phyloP scores from a whole-genome alignment of 352 stramenopile species.

The Phytophthora fragariaefolia region DNA sequence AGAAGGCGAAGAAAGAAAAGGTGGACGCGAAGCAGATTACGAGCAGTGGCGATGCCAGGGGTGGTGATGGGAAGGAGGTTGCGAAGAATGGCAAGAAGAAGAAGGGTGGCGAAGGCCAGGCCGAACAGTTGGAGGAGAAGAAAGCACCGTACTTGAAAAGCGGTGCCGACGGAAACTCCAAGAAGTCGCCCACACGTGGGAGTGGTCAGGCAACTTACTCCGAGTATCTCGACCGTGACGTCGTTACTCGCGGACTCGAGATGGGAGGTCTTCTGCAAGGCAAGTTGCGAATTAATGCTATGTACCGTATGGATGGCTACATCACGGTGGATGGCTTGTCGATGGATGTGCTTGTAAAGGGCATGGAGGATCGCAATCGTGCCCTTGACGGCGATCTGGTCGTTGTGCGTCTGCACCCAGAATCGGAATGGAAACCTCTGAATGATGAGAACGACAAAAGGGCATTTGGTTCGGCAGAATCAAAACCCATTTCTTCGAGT shows the following conservation, averaged over 20 bases:
- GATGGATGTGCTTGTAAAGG: slow-evolving; percentile 79
- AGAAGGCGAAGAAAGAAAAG: slow-evolving; percentile 10
- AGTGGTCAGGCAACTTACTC: slow-evolving; percentile 33
- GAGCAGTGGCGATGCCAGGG: neutral
- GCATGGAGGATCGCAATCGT: slow-evolving; percentile 74
- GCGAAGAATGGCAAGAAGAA: slow-evolving; percentile 26
- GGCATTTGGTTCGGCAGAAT: neutral
- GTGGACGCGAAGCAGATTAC: neutral
- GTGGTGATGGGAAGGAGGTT: neutral
- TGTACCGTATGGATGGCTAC: slow-evolving; percentile 80
- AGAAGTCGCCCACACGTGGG: slow-evolving; percentile 11
- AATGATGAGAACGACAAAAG: slow-evolving; percentile 29
- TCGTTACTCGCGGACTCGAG: slow-evolving; percentile 43
- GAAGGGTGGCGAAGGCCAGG: neutral
- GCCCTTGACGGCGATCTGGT: slow-evolving; percentile 86
- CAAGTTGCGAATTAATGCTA: slow-evolving; percentile 77
- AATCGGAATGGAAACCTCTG: slow-evolving; percentile 64
- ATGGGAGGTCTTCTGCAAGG: slow-evolving; percentile 56
- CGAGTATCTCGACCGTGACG: slow-evolving; percentile 48
- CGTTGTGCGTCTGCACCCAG: slow-evolving; percentile 57
- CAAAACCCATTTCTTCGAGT: slow-evolving; percentile 32
- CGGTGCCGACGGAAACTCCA: neutral
- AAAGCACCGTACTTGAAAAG: neutral
- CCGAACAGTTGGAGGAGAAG: slow-evolving; percentile 20
- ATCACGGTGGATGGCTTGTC: slow-evolving; percentile 77